Conservation (phyloP, 257 asterid species). For the Osmanthus fragrans region DNA sequence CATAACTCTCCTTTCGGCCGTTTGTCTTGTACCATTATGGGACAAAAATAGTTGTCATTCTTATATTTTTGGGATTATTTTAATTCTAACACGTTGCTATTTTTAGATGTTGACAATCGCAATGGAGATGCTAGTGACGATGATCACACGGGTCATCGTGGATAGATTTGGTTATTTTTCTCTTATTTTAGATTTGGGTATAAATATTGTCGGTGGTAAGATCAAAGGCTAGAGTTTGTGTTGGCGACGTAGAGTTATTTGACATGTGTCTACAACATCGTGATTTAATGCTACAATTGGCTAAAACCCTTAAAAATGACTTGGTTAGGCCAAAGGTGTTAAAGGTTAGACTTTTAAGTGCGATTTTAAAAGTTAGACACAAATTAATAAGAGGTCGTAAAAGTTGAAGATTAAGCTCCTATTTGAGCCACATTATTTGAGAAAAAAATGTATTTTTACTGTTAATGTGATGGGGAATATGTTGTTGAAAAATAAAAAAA, state of each 20-base stretch:
- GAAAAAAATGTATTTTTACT: too few species aligned
- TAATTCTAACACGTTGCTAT: not conserved
- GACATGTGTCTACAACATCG: too few species aligned
- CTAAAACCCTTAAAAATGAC: too few species aligned
- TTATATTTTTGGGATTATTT: too few species aligned
- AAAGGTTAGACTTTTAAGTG: too few species aligned
- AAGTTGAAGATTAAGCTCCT: not conserved
- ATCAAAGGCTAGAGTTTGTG: not conserved
- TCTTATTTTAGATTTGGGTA: not conserved
- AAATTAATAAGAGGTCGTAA: too few species aligned
- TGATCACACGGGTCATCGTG: not conserved
- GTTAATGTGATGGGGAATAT: too few species aligned
- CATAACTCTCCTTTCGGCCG: conserved; percentile 32
- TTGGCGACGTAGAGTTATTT: too few species aligned
- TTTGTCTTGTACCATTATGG: conserved; percentile 30
- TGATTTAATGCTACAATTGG: not conserved
- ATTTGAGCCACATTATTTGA: too few species aligned
- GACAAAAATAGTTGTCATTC: not conserved
- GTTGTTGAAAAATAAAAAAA: too few species aligned
- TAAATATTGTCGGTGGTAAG: not conserved
- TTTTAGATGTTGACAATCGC: not conserved
- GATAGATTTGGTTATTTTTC: too few species aligned
- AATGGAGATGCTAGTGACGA: not conserved
- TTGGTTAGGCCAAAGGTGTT: not conserved
- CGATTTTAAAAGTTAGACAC: too few species aligned